Evolutionary conservation across 768 basidiomycete species (phyloP).

Genomic region (Amanita molliuscula): DNA sequence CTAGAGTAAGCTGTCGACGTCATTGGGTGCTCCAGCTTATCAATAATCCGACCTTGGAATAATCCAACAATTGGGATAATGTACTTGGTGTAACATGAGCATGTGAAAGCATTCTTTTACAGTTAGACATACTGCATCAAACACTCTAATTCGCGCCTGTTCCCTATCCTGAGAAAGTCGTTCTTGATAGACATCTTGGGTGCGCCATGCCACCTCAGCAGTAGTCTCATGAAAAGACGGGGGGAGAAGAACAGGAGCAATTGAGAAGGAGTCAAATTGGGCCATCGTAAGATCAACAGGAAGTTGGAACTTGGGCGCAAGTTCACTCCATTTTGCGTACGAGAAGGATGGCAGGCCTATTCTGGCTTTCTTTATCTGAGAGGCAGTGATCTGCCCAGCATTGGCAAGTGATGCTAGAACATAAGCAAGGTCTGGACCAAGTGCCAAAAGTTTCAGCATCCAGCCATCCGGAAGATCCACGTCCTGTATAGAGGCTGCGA

Average conservation of each 20-base stretch:
- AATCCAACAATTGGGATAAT: constrained; percentile 10
- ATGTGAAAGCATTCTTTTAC: background rate
- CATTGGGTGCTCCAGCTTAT: constrained; percentile 10
- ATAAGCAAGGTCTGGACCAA: constrained; percentile 5
- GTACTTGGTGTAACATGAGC: constrained; percentile 7
- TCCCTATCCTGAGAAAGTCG: constrained; percentile 5
- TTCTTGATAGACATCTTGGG: constrained; percentile 9
- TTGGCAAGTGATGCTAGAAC: constrained; percentile 5
- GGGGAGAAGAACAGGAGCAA: constrained; percentile 5
- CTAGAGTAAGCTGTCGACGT: constrained; percentile 5
- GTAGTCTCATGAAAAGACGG: constrained; percentile 7
- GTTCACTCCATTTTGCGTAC: constrained; percentile 4
- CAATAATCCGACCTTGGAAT: constrained; percentile 10
- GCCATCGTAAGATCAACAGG: background rate
- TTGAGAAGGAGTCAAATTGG: constrained; percentile 4
- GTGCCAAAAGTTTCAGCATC: constrained; percentile 3
- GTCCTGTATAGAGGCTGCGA: background rate
- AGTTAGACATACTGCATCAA: constrained; percentile 7
- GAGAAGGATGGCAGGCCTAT: constrained; percentile 7
- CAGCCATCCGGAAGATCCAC: constrained; percentile 2
- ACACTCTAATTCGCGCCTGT: constrained; percentile 5
- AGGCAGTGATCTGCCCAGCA: constrained; percentile 2
- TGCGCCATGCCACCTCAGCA: constrained; percentile 7
- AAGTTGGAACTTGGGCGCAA: constrained; percentile 5
- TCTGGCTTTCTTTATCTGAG: constrained; percentile 8